These are phyloP conservation scores for Pichia terricola DNA, from an alignment of 1,139 yeast species.

Conservation along the genomic window DNA sequence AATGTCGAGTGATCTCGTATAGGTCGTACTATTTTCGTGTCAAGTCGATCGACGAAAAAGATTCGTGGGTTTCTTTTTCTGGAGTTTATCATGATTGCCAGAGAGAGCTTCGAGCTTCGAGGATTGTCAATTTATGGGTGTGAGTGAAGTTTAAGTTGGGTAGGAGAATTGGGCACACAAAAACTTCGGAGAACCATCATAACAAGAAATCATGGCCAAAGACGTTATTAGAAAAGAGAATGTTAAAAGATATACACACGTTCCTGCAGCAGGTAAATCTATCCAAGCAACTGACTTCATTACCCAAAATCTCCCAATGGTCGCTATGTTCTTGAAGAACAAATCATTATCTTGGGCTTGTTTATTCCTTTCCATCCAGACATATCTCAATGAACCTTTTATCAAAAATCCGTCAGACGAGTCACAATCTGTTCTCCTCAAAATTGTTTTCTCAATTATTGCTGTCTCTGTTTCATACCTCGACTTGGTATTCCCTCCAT, in stretches of 20 bases:
- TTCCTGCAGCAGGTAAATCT: constrained; percentile 38
- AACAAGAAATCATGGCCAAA: constrained; percentile 14
- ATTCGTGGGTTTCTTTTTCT: too few species aligned
- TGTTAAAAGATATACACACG: constrained; percentile 33
- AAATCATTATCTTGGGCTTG: constrained; percentile 45
- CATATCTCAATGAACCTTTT: constrained; percentile 31
- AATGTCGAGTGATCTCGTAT: too few species aligned
- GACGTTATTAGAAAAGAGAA: constrained; percentile 24
- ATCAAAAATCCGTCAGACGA: constrained; percentile 21
- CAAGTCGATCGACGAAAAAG: too few species aligned
- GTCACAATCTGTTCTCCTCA: constrained; percentile 20
- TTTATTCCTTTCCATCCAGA: constrained; percentile 38
- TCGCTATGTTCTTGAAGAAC: constrained; percentile 49
- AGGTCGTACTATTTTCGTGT: too few species aligned
- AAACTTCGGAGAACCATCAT: too few species aligned
- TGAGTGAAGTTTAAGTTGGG: too few species aligned
- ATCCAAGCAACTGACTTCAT: constrained; percentile 37
- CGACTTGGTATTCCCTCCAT: constrained; percentile 24
- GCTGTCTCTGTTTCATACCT: constrained; percentile 23
- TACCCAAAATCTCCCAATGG: constrained; percentile 53
- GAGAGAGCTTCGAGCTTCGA: too few species aligned
- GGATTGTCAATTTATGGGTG: too few species aligned
- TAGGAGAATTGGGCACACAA: too few species aligned
- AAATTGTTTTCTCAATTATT: constrained; percentile 21
- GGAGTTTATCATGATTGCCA: too few species aligned